Evolutionary conservation across 441 rosid species (phyloP).

Genomic region (Arabidopsis lyrata): DNA sequence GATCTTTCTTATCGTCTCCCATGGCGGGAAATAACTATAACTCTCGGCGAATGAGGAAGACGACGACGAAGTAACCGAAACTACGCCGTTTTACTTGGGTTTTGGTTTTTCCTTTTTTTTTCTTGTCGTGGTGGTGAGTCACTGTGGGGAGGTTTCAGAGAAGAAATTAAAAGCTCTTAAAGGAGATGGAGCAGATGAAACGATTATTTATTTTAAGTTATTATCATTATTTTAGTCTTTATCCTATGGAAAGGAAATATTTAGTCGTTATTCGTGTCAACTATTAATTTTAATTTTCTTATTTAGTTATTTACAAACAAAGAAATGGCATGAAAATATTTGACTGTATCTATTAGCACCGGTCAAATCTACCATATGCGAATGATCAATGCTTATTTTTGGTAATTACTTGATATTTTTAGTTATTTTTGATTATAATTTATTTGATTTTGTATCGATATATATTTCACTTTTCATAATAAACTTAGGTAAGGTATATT

Average conservation of each 20-base stretch:
- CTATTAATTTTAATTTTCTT: too few species aligned
- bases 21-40: slow-evolving; percentile 9
- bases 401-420: slow-evolving; percentile 1
- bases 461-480: background rate
- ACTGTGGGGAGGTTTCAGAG: too few species aligned
- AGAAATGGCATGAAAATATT: background rate
- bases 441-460: background rate
- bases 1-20: slow-evolving; percentile 40
- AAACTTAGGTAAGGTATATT: too few species aligned
- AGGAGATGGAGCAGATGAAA: too few species aligned
- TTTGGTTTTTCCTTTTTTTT: background rate
- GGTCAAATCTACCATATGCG: slow-evolving; percentile 9
- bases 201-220: too few species aligned
- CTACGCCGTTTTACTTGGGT: slow-evolving; percentile 8
- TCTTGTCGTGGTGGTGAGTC: slow-evolving; percentile 2
- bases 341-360: slow-evolving; percentile 3
- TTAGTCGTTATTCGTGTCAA: too few species aligned
- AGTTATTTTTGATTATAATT: background rate
- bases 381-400: background rate
- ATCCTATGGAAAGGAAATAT: too few species aligned
- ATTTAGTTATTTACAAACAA: background rate
- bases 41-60: slow-evolving; percentile 10
- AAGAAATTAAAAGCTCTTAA: too few species aligned
- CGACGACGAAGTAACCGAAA: background rate
- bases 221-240: too few species aligned